Evolutionary conservation across 306 rosid genomes (phyloP).

Genomic region (cucumber (Cucumis sativus)): DNA sequence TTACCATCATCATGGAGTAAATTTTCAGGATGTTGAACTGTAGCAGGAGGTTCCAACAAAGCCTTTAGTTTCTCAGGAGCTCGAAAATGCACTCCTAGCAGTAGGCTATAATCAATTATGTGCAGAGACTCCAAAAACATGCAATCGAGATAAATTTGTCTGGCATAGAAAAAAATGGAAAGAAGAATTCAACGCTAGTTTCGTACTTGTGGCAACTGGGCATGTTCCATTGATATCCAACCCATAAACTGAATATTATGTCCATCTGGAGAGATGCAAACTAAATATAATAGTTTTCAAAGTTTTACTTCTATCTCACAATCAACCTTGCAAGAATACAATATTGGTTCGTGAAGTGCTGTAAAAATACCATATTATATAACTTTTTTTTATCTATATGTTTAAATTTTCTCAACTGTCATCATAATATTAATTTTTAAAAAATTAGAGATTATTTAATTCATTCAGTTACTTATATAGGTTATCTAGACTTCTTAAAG

Average conservation of each 20-base stretch:
- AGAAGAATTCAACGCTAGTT: neutral
- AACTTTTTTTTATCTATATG: neutral
- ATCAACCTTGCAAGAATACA: neutral
- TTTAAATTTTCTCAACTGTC: neutral
- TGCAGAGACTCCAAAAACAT: constrained; percentile 76
- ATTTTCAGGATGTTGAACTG: constrained; percentile 21
- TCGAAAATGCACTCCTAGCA: constrained; percentile 89
- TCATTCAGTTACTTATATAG: neutral
- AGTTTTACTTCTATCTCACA: neutral
- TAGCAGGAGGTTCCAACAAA: constrained; percentile 33
- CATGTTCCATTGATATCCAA: neutral
- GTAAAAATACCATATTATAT: too few relatives aligned
- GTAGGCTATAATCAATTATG: constrained; percentile 88
- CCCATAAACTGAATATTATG: neutral
- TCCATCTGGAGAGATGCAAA: neutral
- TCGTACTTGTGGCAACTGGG: neutral
- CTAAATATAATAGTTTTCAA: neutral
- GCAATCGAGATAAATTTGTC: constrained; percentile 79
- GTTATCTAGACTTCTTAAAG: neutral
- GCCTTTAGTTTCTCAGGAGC: constrained; percentile 81
- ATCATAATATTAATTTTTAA: neutral
- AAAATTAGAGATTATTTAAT: neutral
- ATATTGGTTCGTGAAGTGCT: neutral
- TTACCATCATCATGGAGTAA: constrained; percentile 33
- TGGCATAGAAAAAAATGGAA: constrained; percentile 25